Evolutionary conservation across 441 rosid species (phyloP).

Genomic region (Gossypium schwendimanii): DNA sequence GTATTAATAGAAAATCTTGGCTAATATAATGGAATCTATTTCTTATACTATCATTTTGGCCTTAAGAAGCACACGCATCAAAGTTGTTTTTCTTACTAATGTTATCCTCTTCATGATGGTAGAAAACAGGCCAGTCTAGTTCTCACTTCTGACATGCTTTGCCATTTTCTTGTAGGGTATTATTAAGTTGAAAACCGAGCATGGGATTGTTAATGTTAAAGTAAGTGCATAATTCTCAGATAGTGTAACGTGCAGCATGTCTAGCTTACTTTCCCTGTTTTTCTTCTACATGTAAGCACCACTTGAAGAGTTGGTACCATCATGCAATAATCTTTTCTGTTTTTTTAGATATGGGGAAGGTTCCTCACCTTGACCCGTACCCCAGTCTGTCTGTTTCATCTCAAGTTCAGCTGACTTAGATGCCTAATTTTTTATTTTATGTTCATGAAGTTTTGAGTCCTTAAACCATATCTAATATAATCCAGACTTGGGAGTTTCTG

Average conservation of each 20-base stretch:
- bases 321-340: not conserved
- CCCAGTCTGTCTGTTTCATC: not conserved
- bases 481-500: not conserved
- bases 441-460: not conserved
- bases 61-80: not conserved
- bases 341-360: not conserved
- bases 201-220: constrained; percentile 69
- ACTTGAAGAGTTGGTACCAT: not conserved
- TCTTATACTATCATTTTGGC: not conserved
- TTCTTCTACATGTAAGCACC: not conserved
- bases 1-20: not conserved
- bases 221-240: constrained; percentile 30
- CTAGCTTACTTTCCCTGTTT: not conserved
- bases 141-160: not conserved
- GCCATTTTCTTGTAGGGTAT: constrained; percentile 50
- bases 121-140: not conserved
- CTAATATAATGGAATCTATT: not conserved
- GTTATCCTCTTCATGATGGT: not conserved
- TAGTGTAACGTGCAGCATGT: not conserved
- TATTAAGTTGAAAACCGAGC: constrained; percentile 65
- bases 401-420: not conserved
- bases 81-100: not conserved
- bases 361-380: not conserved
- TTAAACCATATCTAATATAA: not conserved
- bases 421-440: not conserved